phyloP scores from a whole-genome alignment of 768 basidiomycete species.

The Tricholomella constricta region DNA sequence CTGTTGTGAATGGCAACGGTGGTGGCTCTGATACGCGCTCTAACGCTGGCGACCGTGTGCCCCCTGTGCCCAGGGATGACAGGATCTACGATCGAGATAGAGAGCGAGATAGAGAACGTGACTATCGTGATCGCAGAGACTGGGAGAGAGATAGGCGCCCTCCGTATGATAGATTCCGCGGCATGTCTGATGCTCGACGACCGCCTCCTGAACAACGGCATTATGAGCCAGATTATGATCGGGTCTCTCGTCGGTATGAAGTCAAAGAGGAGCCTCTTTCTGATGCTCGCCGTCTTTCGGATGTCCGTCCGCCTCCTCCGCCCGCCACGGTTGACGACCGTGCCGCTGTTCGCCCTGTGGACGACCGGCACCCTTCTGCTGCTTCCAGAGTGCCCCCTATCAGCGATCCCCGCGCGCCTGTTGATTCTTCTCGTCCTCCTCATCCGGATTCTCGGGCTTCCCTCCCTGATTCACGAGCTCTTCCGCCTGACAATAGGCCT shows the following conservation, averaged over 20 bases:
- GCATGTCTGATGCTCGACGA: slow-evolving; percentile 35
- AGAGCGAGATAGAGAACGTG: slow-evolving; percentile 41
- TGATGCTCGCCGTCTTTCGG: slow-evolving; percentile 31
- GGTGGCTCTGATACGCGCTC: slow-evolving; percentile 18
- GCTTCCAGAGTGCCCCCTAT: slow-evolving; percentile 17
- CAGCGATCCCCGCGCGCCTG: slow-evolving; percentile 24
- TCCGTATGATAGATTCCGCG: slow-evolving; percentile 29
- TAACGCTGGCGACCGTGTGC: slow-evolving; percentile 17
- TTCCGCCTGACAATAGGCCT: slow-evolving; percentile 25
- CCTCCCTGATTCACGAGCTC: slow-evolving; percentile 20
- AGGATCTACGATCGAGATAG: slow-evolving; percentile 35
- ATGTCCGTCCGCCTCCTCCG: slow-evolving; percentile 30
- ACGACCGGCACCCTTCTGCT: slow-evolving; percentile 15
- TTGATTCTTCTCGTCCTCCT: slow-evolving; percentile 28
- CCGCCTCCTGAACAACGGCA: slow-evolving; percentile 50
- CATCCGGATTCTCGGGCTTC: slow-evolving; percentile 29
- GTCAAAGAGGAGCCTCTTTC: slow-evolving; percentile 23
- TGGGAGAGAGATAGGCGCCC: slow-evolving; percentile 38
- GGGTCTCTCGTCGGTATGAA: slow-evolving; percentile 25
- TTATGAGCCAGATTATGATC: slow-evolving; percentile 45
- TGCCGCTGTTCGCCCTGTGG: slow-evolving; percentile 13
- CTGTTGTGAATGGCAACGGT: slow-evolving; percentile 10
- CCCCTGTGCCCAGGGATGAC: slow-evolving; percentile 28
- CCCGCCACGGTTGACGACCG: slow-evolving; percentile 16
- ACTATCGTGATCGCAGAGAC: slow-evolving; percentile 31